These are phyloP conservation scores for Scedosporium apiospermum DNA, from an alignment of 2,329 filamentous ascomycete genomes.

Conservation along the genomic window DNA sequence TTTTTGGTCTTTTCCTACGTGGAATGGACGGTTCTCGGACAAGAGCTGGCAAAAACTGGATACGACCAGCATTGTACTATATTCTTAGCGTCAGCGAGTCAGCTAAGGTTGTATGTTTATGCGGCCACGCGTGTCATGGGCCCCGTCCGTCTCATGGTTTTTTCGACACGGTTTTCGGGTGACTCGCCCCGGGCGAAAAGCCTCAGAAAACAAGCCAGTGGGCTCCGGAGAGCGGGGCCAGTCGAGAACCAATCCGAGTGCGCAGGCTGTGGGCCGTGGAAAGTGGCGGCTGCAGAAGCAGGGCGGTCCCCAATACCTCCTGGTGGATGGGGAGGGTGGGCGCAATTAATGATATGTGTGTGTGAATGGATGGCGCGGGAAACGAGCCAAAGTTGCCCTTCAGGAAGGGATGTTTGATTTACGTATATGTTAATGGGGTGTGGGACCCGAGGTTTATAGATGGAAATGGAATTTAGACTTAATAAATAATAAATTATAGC, in stretches of 20 bases:
- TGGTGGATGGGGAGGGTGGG: background rate
- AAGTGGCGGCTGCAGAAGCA: background rate
- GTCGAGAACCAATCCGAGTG: background rate
- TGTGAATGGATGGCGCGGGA: background rate
- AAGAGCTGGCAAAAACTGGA: background rate
- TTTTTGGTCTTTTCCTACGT: background rate
- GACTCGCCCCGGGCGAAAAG: background rate
- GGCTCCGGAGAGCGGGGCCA: background rate
- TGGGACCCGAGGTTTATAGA: background rate
- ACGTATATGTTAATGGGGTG: background rate
- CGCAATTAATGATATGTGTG: background rate
- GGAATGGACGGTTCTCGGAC: background rate
- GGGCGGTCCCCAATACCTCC: background rate
- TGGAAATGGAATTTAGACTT: background rate
- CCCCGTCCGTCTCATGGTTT: background rate
- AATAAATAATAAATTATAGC: background rate
- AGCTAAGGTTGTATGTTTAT: conserved; percentile 1
- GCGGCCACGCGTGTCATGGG: background rate
- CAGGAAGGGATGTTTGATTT: background rate
- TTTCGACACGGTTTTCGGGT: background rate
- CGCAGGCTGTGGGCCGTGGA: background rate
- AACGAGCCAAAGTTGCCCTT: background rate
- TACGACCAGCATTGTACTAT: background rate
- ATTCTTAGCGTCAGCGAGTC: conserved; percentile 1
- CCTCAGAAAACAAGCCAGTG: background rate